Evolutionary conservation across 2,329 filamentous ascomycete genomes (phyloP), one percentile per base, ranked within the genome.

Genomic region (Apiospora pterosperma): DNA sequence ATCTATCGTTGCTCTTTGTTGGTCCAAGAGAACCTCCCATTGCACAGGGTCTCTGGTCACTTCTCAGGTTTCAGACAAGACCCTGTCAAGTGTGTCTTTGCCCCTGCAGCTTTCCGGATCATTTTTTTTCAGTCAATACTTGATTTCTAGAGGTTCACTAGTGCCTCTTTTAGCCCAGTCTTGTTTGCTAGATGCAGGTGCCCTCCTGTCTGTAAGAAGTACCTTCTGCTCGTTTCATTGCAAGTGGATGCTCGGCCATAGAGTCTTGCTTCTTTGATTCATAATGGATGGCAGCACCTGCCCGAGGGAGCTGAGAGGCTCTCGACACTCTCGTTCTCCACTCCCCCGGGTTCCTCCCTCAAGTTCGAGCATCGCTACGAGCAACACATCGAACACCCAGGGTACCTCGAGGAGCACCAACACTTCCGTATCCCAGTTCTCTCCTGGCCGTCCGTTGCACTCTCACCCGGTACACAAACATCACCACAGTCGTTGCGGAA

Each of bases 401-500:
- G 48, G 28, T 34, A 55, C 48, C 28, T 34, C 28, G 48, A 55
- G 48, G 25, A 55, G 48, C 28, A 55, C 48, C 16, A 55, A 55
- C 28, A 34, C 28, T 10, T 28, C 44, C 6, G 12, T 52, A 19
- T 34, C 48, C 19, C 48, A 34, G n/a, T n/a, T 28, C 25, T 34
- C 48, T 34, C 11, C 48, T 55, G 28, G 48, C 25, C 7, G 28
- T 16, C 48, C 48, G 2, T 34, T 28, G 28, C 16, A 34, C 25
- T n/a, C 48, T 34, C 48, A 55, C 28, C 48, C 48, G 28, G 28
- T 34, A 39, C 58, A 60, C 58, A 60, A 34, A 11, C 60, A 78
- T 64, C 78, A 81, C 44, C 79, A 82, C 63, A 74, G 69, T 38
- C 72, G 77, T 39, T 78, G 77, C 67, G 73, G 75, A 59, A 77